phyloP scores from a whole-genome alignment of 108 stramenopile genomes.

The Nitzschia sp. region DNA sequence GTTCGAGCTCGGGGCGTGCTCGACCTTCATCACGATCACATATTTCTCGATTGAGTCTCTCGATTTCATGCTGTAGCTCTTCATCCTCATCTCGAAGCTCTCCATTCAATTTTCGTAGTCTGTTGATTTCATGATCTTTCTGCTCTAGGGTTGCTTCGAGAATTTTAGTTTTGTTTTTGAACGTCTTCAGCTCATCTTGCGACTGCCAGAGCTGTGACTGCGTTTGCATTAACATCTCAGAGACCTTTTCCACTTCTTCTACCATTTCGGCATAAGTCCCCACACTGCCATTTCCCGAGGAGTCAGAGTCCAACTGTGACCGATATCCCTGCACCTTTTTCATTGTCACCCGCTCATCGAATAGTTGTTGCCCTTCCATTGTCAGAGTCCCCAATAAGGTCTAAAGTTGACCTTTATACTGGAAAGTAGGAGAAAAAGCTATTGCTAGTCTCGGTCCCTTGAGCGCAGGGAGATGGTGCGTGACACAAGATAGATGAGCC shows the following conservation, averaged over 20 bases:
- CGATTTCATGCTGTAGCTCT: slow-evolving; percentile 19
- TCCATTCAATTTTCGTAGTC: slow-evolving; percentile 8
- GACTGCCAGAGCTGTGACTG: slow-evolving; percentile 10
- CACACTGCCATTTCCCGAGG: not conserved
- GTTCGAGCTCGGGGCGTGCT: slow-evolving; percentile 8
- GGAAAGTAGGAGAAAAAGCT: too few relatives aligned
- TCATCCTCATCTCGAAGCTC: slow-evolving; percentile 15
- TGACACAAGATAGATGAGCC: too few relatives aligned
- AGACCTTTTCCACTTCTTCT: slow-evolving; percentile 26
- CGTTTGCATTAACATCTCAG: slow-evolving; percentile 15
- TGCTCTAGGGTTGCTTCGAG: slow-evolving; percentile 13
- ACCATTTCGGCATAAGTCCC: slow-evolving; percentile 26
- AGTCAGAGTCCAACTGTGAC: not conserved
- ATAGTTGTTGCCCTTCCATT: slow-evolving; percentile 1
- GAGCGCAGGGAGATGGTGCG: too few relatives aligned
- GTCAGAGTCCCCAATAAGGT: not conserved
- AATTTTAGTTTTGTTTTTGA: slow-evolving; percentile 1
- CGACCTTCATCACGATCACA: not conserved
- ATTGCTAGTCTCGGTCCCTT: too few relatives aligned
- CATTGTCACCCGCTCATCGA: slow-evolving; percentile 6
- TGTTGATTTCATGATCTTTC: slow-evolving; percentile 14
- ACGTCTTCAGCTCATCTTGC: slow-evolving; percentile 13
- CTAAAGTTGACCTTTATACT: too few relatives aligned
- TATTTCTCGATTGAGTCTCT: slow-evolving; percentile 11
- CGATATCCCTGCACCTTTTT: slow-evolving; percentile 16